Evolutionary conservation across 495 filamentous ascomycete species (phyloP), one percentile per base, ranked within the genome.

Genomic region (Tuber borchii): DNA sequence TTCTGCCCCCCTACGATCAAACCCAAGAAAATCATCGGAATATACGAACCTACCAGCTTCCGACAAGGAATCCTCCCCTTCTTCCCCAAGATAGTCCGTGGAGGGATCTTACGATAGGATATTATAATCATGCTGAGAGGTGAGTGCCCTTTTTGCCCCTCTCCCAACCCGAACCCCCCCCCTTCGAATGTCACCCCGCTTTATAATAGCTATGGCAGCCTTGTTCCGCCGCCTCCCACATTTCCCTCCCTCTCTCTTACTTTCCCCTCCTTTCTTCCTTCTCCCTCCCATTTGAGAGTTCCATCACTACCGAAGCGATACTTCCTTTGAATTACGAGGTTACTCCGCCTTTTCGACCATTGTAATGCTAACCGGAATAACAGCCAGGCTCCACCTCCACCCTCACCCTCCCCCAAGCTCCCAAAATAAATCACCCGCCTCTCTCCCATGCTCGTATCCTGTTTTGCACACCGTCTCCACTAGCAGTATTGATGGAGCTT

Each of bases 341-440:
- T 34, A 14, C 56, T 65, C 34, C 14, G 26, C 56, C 12, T 34
- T 34, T 26, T 26, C 56, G 4, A 65, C 34, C 56, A 34, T 65
- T 65, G 56, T 65, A 26, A 79, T 79, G 78, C 78, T 79, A 65
- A 79, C 76, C 19, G n/a, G 46, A 51, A 46, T 34, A 70, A 78
- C 71, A 82, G 80, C 80, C 73, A 81, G 78, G 37, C 79, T 82
- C 45, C 78, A 79, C 51, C 74, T 82, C 16, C 79, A 82, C 20
- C 80, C 80, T 16, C 80, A 82, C 37, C 71, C 78, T 19, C 76
- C 76, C 10, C 79, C 69, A 72, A 78, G 75, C 61, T 77, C 79
- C 26, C 80, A 82, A 45, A 74, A 77, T 8, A 79, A 79, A 73
- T 65, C 78, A 43, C 73, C 73, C 9, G 78, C 80, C 2, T 77